These are phyloP conservation scores for Pulveroboletus ravenelii DNA, from an alignment of 768 basidiomycete species.

Conservation along the genomic window DNA sequence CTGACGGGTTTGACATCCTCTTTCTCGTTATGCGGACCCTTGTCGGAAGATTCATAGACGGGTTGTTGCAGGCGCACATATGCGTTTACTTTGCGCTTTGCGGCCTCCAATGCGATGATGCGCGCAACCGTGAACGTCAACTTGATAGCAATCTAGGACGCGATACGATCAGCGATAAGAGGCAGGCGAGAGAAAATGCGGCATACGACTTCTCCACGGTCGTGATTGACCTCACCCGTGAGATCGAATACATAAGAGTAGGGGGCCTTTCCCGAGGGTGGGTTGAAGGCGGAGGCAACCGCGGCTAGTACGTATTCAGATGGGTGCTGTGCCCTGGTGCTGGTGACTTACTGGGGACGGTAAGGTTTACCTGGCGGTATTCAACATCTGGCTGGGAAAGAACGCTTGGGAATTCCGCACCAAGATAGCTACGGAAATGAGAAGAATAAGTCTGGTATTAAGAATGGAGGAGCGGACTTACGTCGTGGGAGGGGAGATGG, in stretches of 20 bases:
- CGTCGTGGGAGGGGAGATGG: slow-evolving; percentile 71
- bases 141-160: slow-evolving; percentile 66
- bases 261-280: slow-evolving; percentile 60
- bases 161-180: slow-evolving; percentile 4
- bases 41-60: slow-evolving; percentile 71
- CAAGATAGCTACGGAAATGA: slow-evolving; percentile 57
- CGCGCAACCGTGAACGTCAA: slow-evolving; percentile 67
- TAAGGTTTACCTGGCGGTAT: slow-evolving; percentile 80
- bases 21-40: slow-evolving; percentile 63
- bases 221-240: slow-evolving; percentile 73
- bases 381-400: slow-evolving; percentile 68
- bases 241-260: slow-evolving; percentile 84
- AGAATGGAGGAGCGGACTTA: slow-evolving; percentile 32
- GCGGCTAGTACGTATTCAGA: slow-evolving; percentile 43
- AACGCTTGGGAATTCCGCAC: slow-evolving; percentile 65
- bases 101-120: slow-evolving; percentile 70
- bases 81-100: slow-evolving; percentile 71
- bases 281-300: slow-evolving; percentile 66
- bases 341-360: slow-evolving; percentile 53
- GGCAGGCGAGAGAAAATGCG: not conserved
- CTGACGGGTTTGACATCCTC: slow-evolving; percentile 69
- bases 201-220: slow-evolving; percentile 70
- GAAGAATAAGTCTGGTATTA: slow-evolving; percentile 5
- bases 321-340: not conserved
- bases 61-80: slow-evolving; percentile 76